A percentile compares a stretch with the other conserved stretches of the same genome.
phyloP scores from a whole-genome alignment of 208 protist genomes.

The Leishmania lainsoni region DNA sequence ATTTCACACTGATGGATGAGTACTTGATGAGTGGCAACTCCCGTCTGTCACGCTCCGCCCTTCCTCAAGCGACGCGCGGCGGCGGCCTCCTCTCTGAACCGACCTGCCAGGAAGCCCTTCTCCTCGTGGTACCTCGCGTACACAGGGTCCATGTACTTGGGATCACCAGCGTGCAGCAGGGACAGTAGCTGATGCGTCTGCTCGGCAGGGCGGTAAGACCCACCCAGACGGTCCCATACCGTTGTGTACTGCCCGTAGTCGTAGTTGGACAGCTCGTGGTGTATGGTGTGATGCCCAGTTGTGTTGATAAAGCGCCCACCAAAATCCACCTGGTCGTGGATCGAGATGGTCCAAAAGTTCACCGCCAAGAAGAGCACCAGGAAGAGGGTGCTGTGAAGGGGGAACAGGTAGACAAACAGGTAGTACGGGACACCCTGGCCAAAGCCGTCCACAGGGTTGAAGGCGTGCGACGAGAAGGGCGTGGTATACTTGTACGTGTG shows the following conservation, averaged over 20 bases:
- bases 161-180: slow-evolving; percentile 24
- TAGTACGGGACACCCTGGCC: slow-evolving; percentile 94
- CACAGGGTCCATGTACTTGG: slow-evolving; percentile 47
- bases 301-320: slow-evolving; percentile 78
- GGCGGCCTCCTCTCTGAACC: slow-evolving; percentile 50
- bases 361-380: slow-evolving; percentile 89
- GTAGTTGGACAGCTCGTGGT: slow-evolving; percentile 94
- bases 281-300: slow-evolving; percentile 92
- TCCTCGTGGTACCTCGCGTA: slow-evolving; percentile 55
- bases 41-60: neutral
- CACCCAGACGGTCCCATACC: slow-evolving; percentile 92
- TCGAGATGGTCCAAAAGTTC: slow-evolving; percentile 95
- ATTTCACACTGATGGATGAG: neutral
- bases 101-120: slow-evolving; percentile 53
- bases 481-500: slow-evolving; percentile 90
- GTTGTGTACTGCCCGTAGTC: slow-evolving; percentile 96
- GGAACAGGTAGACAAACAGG: slow-evolving; percentile 89
- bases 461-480: slow-evolving; percentile 92
- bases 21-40: neutral
- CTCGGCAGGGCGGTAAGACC: slow-evolving; percentile 79
- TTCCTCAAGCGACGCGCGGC: slow-evolving; percentile 19
- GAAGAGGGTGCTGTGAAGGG: slow-evolving; percentile 88
- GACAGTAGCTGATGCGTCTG: slow-evolving; percentile 67
- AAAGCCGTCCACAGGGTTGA: slow-evolving; percentile 94
- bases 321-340: slow-evolving; percentile 93